Evolutionary conservation across 192 early-diverging fungal genomes (phyloP), one percentile per base, ranked within the genome.

Genomic region (Backusella sp.): DNA sequence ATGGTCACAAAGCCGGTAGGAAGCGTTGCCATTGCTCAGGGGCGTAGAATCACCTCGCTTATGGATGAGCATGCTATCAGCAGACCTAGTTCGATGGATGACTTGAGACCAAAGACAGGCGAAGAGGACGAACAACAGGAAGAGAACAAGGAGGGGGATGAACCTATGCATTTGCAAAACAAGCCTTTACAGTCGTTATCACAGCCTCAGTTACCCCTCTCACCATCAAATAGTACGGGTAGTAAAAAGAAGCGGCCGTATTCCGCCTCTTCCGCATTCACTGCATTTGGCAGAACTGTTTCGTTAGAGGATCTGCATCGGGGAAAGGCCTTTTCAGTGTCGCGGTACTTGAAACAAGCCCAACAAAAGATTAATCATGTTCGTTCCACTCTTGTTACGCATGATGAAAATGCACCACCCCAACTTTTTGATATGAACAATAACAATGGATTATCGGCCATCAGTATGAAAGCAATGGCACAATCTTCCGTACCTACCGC

Each of bases 21-120:
- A 49, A 86, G 89, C 75, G 81, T 98, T 69, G 93, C 96, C 21
- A 77, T 97, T 66, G 93, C 88, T 6, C 94, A 98, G 79, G 95
- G 92, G 19, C 88, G 93, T 23, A 80, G 85, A 49, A 77, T 84
- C 17, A 84, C 88, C n/a, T 69, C 84, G 19, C 69, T 81, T 15
- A 68, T 70, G 26, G 36, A 72, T 41, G 66, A 70, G 5, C 30
- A 46, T 6, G 19, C 39, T 65, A 41, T 39, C 44, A 37, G 42
- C n/a, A 71, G 41, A 59, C 71, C 35, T 4, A 73, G 41, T 9
- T 39, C 68, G 12, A 28, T 62, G 56, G 56, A 28, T 28, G 56
- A 62, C 23, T 28, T 62, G 26, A 26, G 56, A 28, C 21, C 23
- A 62, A 26, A 23, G 11, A 14, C 56, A 6, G 12, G 8, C 3